Percentiles rank a stretch among this genome's conserved stretches.
Evolutionary conservation across 1,284 basidiomycete genomes (phyloP).

Genomic region (Earliella scabrosa): DNA sequence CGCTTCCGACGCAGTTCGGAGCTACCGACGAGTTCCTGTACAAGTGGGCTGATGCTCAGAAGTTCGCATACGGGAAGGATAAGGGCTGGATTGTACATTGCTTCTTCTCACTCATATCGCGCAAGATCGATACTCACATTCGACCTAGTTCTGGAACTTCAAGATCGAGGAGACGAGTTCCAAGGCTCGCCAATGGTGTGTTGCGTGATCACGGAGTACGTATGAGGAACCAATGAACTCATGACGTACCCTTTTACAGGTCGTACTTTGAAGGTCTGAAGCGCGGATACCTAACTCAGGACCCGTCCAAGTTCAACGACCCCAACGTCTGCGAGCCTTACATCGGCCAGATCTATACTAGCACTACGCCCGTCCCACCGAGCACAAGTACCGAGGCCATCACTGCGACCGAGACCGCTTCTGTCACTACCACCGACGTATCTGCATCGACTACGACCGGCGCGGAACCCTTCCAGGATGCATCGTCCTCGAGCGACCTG

Average conservation of each 20-base stretch:
- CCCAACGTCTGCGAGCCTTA: slow-evolving; percentile 66
- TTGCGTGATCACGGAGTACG: background rate
- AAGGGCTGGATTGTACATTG: slow-evolving; percentile 71
- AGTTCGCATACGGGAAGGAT: slow-evolving; percentile 62
- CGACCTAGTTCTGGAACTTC: slow-evolving; percentile 75
- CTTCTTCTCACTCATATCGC: background rate
- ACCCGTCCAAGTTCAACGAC: slow-evolving; percentile 61
- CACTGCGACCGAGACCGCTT: too few relatives aligned
- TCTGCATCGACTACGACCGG: too few relatives aligned
- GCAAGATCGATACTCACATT: background rate
- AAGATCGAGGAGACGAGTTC: slow-evolving; percentile 63
- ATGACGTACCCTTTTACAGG: slow-evolving; percentile 45
- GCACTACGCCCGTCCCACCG: too few relatives aligned
- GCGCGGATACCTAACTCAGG: slow-evolving; percentile 62
- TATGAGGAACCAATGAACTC: too few relatives aligned
- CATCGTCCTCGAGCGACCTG: too few relatives aligned
- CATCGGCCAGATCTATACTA: background rate
- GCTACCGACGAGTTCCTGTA: slow-evolving; percentile 65
- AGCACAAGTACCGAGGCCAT: background rate
- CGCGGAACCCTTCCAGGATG: too few relatives aligned
- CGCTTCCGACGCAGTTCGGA: slow-evolving; percentile 67
- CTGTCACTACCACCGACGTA: too few relatives aligned
- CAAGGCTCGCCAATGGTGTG: slow-evolving; percentile 62
- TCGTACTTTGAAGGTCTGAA: slow-evolving; percentile 71
- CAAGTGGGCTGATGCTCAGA: slow-evolving; percentile 83